These are phyloP conservation scores for Stachybotrys elegans DNA, from an alignment of 2,329 filamentous ascomycete species.

Conservation along the genomic window DNA sequence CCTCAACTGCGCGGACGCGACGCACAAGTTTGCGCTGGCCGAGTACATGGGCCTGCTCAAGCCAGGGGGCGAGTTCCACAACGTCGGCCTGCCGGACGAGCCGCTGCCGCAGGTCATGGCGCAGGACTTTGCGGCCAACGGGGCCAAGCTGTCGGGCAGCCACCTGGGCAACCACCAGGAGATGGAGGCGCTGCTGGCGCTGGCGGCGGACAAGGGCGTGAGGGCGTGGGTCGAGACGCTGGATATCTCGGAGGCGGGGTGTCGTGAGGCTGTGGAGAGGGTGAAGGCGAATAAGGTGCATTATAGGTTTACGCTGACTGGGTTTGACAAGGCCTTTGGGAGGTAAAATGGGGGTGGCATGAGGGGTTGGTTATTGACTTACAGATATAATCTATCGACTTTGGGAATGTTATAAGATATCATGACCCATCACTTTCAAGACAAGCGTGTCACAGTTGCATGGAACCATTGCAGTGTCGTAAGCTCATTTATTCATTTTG, in stretches of 20 bases:
- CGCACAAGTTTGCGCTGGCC: slow-evolving; percentile 48
- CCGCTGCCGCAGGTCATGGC: slow-evolving; percentile 37
- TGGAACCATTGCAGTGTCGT: no score
- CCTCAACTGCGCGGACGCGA: slow-evolving; percentile 44
- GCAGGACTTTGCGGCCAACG: slow-evolving; percentile 43
- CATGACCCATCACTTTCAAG: no score
- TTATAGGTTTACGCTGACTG: slow-evolving; percentile 67
- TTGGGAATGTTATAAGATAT: no score
- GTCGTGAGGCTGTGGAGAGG: slow-evolving; percentile 64
- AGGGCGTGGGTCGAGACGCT: slow-evolving; percentile 56
- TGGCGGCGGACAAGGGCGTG: slow-evolving; percentile 51
- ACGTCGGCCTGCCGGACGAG: slow-evolving; percentile 51
- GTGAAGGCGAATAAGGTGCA: slow-evolving; percentile 67
- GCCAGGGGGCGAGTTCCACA: slow-evolving; percentile 51
- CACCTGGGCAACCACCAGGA: slow-evolving; percentile 58
- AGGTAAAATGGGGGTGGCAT: background rate
- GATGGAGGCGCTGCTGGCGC: slow-evolving; percentile 52
- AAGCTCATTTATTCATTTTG: no score
- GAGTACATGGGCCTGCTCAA: slow-evolving; percentile 46
- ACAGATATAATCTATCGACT: no score
- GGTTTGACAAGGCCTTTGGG: slow-evolving; percentile 60
- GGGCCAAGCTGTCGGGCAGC: slow-evolving; percentile 45
- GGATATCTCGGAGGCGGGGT: slow-evolving; percentile 61
- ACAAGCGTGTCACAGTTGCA: no score
- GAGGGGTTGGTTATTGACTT: background rate